phyloP scores from a whole-genome alignment of 352 stramenopile species.

The Phytophthora syringae region DNA sequence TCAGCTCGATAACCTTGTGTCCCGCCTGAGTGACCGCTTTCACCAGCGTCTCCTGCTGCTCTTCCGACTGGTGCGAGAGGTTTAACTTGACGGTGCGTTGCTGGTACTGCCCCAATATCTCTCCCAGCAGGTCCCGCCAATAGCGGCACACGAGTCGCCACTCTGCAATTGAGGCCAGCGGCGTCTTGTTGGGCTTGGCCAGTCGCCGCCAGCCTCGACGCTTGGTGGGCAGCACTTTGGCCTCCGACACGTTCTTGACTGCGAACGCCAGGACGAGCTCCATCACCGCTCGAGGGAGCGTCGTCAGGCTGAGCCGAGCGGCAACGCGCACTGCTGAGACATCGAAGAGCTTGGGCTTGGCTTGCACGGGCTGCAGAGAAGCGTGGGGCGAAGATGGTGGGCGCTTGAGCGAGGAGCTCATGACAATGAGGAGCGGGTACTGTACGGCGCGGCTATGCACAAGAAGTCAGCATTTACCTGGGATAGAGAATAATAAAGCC shows the following conservation, averaged over 20 bases:
- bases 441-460: conserved; percentile 6
- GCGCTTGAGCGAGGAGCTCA: conserved; percentile 38
- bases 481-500: conserved; percentile 20
- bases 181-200: conserved; percentile 37
- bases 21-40: conserved; percentile 28
- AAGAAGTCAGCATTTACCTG: conserved; percentile 22
- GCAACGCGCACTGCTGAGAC: not conserved
- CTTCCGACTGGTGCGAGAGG: conserved; percentile 49
- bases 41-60: conserved; percentile 32
- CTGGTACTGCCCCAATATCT: conserved; percentile 52
- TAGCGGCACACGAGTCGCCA: conserved; percentile 54
- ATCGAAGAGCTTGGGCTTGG: conserved; percentile 21
- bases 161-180: conserved; percentile 42
- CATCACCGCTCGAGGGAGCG: conserved; percentile 55
- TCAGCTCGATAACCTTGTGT: conserved; percentile 43
- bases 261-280: conserved; percentile 63
- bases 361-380: conserved; percentile 10
- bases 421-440: conserved; percentile 15
- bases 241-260: conserved; percentile 52
- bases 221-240: conserved; percentile 57
- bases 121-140: conserved; percentile 56
- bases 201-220: conserved; percentile 52
- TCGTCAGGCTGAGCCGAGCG: conserved; percentile 28
- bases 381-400: conserved; percentile 1
- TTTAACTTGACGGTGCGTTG: conserved; percentile 52